These are phyloP conservation scores for Colletotrichum plurivorum DNA, from an alignment of 2,329 filamentous ascomycete species.

Conservation along the genomic window DNA sequence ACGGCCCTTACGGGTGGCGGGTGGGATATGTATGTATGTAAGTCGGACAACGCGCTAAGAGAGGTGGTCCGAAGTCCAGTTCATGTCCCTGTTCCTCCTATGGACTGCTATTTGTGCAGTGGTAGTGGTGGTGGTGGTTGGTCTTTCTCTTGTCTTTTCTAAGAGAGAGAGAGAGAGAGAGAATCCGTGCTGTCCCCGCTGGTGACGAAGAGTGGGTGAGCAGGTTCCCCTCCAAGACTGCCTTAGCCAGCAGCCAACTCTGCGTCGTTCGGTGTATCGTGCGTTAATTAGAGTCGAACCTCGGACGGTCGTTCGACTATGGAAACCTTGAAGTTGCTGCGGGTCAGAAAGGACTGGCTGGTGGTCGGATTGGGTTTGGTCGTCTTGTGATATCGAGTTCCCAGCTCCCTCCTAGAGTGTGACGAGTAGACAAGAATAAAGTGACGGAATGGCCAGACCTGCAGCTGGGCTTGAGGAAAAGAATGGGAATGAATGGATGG, in stretches of 20 bases:
- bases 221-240: constrained; percentile 23
- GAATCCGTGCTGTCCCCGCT: constrained; percentile 12
- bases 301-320: constrained; percentile 37
- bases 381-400: constrained; percentile 23
- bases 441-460: constrained; percentile 41
- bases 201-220: constrained; percentile 28
- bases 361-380: constrained; percentile 29
- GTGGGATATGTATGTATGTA: constrained; percentile 33
- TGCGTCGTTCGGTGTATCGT: constrained; percentile 38
- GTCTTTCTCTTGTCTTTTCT: neutral
- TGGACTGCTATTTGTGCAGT: constrained; percentile 5
- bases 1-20: constrained; percentile 33
- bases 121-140: too few species aligned
- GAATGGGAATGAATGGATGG: constrained; percentile 45
- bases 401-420: constrained; percentile 16
- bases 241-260: constrained; percentile 11
- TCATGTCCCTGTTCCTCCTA: constrained; percentile 18
- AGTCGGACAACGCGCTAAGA: constrained; percentile 35
- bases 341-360: constrained; percentile 34
- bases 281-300: constrained; percentile 38
- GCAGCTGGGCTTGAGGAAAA: constrained; percentile 39
- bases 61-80: constrained; percentile 31
- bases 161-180: neutral
- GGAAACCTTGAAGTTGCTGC: constrained; percentile 12
- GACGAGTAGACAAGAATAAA: constrained; percentile 19